Percentiles rank a stretch among this genome's conserved stretches.
Evolutionary conservation across 805 yeast genomes (phyloP).

Genomic region (Suhomyces sp.): DNA sequence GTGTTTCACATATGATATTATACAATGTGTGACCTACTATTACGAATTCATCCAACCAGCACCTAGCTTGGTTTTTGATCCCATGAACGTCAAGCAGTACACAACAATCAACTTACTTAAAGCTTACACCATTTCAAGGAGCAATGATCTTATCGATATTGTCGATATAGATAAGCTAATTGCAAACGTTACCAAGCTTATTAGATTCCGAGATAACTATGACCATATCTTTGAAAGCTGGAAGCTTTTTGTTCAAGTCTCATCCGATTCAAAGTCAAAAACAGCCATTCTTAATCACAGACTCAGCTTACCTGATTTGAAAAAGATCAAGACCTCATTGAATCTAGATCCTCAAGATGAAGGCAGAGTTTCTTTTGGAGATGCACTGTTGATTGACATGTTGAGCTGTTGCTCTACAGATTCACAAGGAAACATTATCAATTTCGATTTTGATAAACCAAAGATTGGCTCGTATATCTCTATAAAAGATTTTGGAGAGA

Average conservation of each 20-base stretch:
- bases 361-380: conserved; percentile 19
- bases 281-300: conserved; percentile 14
- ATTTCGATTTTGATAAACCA: conserved; percentile 26
- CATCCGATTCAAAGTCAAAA: conserved; percentile 7
- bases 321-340: conserved; percentile 27
- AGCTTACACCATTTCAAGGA: conserved; percentile 28
- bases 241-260: conserved; percentile 31
- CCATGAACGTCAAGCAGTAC: conserved; percentile 20
- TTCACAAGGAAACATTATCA: conserved; percentile 26
- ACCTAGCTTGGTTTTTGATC: conserved; percentile 10
- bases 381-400: conserved; percentile 42
- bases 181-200: conserved; percentile 22
- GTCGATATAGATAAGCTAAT: conserved; percentile 42
- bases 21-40: conserved; percentile 30
- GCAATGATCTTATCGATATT: conserved; percentile 28
- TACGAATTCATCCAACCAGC: conserved; percentile 24
- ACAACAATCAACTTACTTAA: conserved; percentile 27
- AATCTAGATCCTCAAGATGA: conserved; percentile 26
- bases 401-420: conserved; percentile 34
- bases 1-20: conserved; percentile 34
- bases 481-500: conserved; percentile 43
- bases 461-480: conserved; percentile 27
- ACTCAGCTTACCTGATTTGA: conserved; percentile 29
- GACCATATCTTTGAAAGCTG: conserved; percentile 29
- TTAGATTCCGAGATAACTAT: conserved; percentile 34